phyloP scores from a whole-genome alignment of 345 rosid genomes.

The Pugionium dolabratum region DNA sequence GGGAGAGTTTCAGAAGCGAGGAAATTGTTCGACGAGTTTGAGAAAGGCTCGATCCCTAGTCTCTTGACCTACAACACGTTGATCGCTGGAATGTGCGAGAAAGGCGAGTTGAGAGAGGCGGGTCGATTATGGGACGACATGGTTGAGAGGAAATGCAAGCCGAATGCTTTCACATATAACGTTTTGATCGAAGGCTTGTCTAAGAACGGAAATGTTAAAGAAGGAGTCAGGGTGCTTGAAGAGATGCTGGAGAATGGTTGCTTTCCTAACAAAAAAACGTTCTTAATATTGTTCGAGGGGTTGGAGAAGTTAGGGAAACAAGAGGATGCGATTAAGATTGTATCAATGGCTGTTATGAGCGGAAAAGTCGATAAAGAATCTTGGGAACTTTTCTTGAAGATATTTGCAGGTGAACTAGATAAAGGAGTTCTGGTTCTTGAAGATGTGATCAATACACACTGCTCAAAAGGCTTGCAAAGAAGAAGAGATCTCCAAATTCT shows the following conservation, averaged over 20 bases:
- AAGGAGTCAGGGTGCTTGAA: constrained; percentile 63
- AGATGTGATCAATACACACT: constrained; percentile 15
- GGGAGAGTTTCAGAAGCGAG: constrained; percentile 71
- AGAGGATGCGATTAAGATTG: constrained; percentile 54
- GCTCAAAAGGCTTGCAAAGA: constrained; percentile 2
- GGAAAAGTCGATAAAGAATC: constrained; percentile 52
- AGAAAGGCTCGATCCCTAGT: constrained; percentile 70
- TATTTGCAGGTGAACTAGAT: constrained; percentile 47
- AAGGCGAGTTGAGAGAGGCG: constrained; percentile 66
- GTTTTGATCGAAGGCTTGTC: constrained; percentile 72
- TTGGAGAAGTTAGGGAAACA: constrained; percentile 46
- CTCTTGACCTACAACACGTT: constrained; percentile 71
- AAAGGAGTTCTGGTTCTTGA: constrained; percentile 40
- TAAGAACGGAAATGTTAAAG: constrained; percentile 62
- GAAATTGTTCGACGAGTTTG: constrained; percentile 73
- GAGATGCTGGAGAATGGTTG: constrained; percentile 83
- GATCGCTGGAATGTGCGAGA: constrained; percentile 81
- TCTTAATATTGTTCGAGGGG: constrained; percentile 53
- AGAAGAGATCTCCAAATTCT: constrained; percentile 6
- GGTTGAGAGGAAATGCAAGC: constrained; percentile 75
- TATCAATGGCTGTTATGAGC: constrained; percentile 52
- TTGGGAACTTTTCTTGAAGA: constrained; percentile 59
- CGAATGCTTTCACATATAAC: constrained; percentile 74
- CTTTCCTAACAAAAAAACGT: constrained; percentile 59
- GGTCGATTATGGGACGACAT: constrained; percentile 85